A percentile compares a stretch with the other conserved stretches of the same genome.
phyloP scores from a whole-genome alignment of 163 green algal species.

The Scenedesmus sp. region DNA sequence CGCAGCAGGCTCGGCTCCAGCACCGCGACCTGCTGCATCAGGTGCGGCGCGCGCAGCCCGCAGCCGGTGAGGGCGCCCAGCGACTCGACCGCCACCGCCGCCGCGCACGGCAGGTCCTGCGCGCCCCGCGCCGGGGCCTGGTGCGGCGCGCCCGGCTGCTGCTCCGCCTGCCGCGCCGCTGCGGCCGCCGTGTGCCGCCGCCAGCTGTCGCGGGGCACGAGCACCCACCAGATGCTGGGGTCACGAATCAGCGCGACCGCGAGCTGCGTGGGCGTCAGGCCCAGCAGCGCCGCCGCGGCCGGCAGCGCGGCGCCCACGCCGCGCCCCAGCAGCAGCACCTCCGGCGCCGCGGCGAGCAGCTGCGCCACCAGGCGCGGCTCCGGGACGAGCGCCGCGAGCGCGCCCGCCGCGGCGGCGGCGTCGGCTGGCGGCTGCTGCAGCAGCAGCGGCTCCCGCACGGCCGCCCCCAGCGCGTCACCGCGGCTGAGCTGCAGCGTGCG shows the following conservation, averaged over 20 bases:
- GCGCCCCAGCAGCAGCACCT: constrained; percentile 27
- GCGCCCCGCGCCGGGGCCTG: constrained; percentile 9
- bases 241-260: not conserved
- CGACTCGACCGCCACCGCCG: not conserved
- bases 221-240: not conserved
- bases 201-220: no score
- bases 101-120: not conserved
- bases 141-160: not conserved
- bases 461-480: not conserved
- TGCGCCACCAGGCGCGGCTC: not conserved
- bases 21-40: constrained; percentile 13
- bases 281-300: constrained; percentile 1
- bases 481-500: not conserved
- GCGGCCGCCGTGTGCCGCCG: no score
- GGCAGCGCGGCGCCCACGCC: not conserved
- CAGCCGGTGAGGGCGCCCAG: no score
- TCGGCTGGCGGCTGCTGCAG: constrained; percentile 29
- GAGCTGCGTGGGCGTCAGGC: not conserved
- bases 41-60: not conserved
- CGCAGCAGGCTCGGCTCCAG: constrained; percentile 5
- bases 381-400: constrained; percentile 6
- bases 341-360: not conserved
- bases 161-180: not conserved
- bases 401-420: constrained; percentile 16
- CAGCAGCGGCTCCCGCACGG: constrained; percentile 12